phyloP scores from a whole-genome alignment of 805 yeast species.

The Jamesozyma hellenica region DNA sequence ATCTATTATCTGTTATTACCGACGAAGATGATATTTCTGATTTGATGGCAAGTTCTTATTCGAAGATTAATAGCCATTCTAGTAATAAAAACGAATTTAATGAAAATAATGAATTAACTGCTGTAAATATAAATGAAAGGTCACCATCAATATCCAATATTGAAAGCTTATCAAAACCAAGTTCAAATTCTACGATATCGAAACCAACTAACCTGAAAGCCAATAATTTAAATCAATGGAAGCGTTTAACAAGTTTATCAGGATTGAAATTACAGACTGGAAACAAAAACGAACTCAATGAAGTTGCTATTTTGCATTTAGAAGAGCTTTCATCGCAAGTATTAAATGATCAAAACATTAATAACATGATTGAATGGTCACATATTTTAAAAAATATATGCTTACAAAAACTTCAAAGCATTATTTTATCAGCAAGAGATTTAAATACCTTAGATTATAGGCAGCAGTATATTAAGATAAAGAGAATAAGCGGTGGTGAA shows the following conservation, averaged over 20 bases:
- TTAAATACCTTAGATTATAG: slow-evolving; percentile 76
- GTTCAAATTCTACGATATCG: slow-evolving; percentile 1
- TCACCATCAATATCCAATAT: background rate
- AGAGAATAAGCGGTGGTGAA: slow-evolving; percentile 69
- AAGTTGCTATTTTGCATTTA: slow-evolving; percentile 35
- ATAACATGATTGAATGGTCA: slow-evolving; percentile 49
- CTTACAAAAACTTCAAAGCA: slow-evolving; percentile 43
- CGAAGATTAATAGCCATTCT: slow-evolving; percentile 8
- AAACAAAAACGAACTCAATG: slow-evolving; percentile 26
- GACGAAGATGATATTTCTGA: slow-evolving; percentile 3
- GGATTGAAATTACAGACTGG: slow-evolving; percentile 9
- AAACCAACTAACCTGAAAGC: slow-evolving; percentile 5
- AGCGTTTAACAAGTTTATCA: slow-evolving; percentile 15
- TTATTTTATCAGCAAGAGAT: slow-evolving; percentile 49
- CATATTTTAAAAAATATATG: slow-evolving; percentile 36
- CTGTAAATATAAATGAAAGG: too few relatives aligned
- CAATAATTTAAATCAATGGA: slow-evolving; percentile 9
- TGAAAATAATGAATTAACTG: background rate
- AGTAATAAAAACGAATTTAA: background rate
- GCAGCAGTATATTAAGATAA: slow-evolving; percentile 73
- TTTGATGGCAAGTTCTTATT: background rate
- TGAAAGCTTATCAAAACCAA: background rate
- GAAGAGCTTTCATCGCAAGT: slow-evolving; percentile 48
- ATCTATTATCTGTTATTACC: slow-evolving; percentile 18
- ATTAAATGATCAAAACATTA: slow-evolving; percentile 47